Base-by-base conservation (phyloP, 2,329 filamentous ascomycete genomes). In the Hymenoscyphus linearis region DNA sequence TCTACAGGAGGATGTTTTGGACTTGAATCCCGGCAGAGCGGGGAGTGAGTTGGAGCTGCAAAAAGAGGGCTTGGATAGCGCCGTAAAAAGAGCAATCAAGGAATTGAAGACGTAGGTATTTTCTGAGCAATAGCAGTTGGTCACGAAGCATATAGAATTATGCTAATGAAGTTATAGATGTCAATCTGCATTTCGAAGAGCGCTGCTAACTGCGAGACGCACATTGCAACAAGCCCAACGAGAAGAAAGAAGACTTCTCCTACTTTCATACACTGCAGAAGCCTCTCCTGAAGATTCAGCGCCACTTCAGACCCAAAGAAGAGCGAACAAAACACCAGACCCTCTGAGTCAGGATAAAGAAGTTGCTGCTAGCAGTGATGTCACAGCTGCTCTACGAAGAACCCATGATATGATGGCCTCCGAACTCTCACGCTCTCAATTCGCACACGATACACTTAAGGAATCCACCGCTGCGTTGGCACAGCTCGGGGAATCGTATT, bases 391-490 rank as follows among this genome's bases (percentile, higher is more conserved):
- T 1, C 82, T 99, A 58, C 84, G 91, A 63, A 83, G 92, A 63
- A 96, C 93, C 5, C 93, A 98, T 75, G 85, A 90, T 64, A 82
- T 96, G 70, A 93, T 98, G 79, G 86, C 90, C 65, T 82, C 85
- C 4, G 93, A 97, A 78, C 84, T 99, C 7, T 85, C 88, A 54
- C 87, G 91, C 62, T 96, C 91, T 67, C 87, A 90, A 69, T 98
- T 96, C 72, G 93, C 93, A 18, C 88, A 95, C 69, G 88, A 96
- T 74, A 96, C 92, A 1, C 81, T 99, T 69, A 86, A 88, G 64
- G 87, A 95, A 77, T 93, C 89, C 1, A 93, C 90, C 6, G 87
- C 86, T 10, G 91, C 93, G 12, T 82, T 99, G n/a, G 83, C 83
- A 58, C 85, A 90, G 65, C 82, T 99, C 1, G 85, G 88, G 3